These are phyloP conservation scores for Penicillium dipodomyicola DNA, from an alignment of 495 filamentous ascomycete species.

Conservation along the genomic window DNA sequence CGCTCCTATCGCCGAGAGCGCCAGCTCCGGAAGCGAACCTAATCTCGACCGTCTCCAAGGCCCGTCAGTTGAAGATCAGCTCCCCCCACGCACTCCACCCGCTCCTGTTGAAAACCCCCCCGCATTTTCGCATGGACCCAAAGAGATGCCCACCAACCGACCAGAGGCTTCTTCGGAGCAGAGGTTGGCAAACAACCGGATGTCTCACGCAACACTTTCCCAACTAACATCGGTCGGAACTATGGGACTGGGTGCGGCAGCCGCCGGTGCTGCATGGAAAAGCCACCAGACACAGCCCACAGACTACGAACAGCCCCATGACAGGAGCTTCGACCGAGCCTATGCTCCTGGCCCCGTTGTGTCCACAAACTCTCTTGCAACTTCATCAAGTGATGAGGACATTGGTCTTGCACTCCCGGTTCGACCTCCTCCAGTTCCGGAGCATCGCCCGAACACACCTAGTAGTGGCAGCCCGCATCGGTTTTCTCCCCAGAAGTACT, in stretches of 20 bases:
- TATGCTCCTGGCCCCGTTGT: not conserved
- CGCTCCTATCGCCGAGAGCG: conserved; percentile 44
- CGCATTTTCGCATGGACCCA: conserved; percentile 68
- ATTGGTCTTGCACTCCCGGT: conserved; percentile 16
- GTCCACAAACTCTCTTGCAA: conserved; percentile 12
- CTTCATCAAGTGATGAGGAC: conserved; percentile 26
- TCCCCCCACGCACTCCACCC: conserved; percentile 58
- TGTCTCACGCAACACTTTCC: conserved; percentile 76
- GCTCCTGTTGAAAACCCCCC: conserved; percentile 75
- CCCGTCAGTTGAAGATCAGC: conserved; percentile 41
- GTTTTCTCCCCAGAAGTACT: conserved; percentile 16
- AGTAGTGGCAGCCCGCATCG: conserved; percentile 26
- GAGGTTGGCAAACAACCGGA: conserved; percentile 70
- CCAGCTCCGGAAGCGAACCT: conserved; percentile 56
- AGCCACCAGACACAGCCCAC: conserved; percentile 25
- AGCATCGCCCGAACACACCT: conserved; percentile 22
- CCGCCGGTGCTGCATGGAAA: conserved; percentile 35
- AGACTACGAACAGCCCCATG: conserved; percentile 17
- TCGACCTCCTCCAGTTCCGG: conserved; percentile 16
- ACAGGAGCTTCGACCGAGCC: conserved; percentile 1
- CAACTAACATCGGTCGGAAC: conserved; percentile 69
- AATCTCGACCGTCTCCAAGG: conserved; percentile 7
- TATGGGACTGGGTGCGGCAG: conserved; percentile 35
- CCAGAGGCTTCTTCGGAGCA: conserved; percentile 73
- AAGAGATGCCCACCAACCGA: conserved; percentile 61